These are phyloP conservation scores for Takakia lepidozioides DNA, from an alignment of 225 moss, liverwort and hornwort species.

Conservation along the genomic window DNA sequence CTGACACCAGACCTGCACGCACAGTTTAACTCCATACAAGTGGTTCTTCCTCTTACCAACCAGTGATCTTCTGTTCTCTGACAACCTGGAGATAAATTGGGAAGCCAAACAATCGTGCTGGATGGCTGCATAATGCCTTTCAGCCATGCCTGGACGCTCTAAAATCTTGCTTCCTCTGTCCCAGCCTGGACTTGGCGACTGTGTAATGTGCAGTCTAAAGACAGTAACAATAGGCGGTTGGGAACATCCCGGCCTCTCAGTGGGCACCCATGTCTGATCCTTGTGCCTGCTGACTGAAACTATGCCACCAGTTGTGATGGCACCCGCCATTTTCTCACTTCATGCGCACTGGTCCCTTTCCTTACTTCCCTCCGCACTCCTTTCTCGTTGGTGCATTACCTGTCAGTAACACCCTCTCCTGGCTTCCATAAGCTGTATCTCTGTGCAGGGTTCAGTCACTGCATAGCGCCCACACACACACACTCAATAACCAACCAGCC, in stretches of 20 bases:
- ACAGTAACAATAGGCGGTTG: conserved; percentile 21
- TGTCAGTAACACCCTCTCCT: too few relatives aligned
- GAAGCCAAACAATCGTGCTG: conserved; percentile 6
- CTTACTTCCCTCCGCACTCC: too few relatives aligned
- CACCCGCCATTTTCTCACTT: conserved; percentile 4
- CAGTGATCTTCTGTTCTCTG: conserved; percentile 19
- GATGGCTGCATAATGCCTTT: conserved; percentile 10
- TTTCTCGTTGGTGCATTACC: too few relatives aligned
- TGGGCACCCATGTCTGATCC: conserved; percentile 38
- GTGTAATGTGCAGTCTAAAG: conserved; percentile 5
- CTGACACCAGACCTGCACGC: conserved; percentile 28
- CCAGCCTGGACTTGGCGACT: conserved; percentile 13
- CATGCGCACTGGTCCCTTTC: too few relatives aligned
- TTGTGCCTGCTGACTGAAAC: conserved; percentile 19
- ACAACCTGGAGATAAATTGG: conserved; percentile 10
- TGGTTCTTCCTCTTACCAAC: conserved; percentile 22
- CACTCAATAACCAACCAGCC: too few relatives aligned
- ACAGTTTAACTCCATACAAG: conserved; percentile 26
- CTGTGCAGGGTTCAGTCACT: too few relatives aligned
- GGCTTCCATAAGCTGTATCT: too few relatives aligned
- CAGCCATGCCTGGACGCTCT: conserved; percentile 6
- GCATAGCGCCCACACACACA: too few relatives aligned
- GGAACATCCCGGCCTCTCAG: conserved; percentile 29
- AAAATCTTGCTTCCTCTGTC: conserved; percentile 13
- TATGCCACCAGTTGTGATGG: conserved; percentile 19